Evolutionary conservation across 164 flowering plant species (phyloP).

Genomic region (Vitis cinerea): DNA sequence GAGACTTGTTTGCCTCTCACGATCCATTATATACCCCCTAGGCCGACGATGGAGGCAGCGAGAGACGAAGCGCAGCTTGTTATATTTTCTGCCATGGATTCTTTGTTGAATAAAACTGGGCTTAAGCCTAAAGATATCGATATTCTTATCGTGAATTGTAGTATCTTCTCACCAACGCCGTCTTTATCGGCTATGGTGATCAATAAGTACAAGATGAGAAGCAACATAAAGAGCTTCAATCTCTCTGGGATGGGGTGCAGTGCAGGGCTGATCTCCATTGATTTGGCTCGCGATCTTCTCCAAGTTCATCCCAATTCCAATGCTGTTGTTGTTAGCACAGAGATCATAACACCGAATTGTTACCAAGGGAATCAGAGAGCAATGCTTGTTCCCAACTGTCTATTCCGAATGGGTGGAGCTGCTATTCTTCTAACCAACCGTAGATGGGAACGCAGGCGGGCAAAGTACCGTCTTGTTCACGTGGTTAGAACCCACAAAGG

Average conservation of each 20-base stretch:
- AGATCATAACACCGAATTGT: conserved; percentile 57
- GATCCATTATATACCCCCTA: conserved; percentile 53
- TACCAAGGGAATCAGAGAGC: conserved; percentile 54
- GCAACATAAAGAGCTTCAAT: conserved; percentile 58
- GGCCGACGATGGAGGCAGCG: conserved; percentile 45
- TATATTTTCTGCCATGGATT: conserved; percentile 50
- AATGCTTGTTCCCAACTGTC: conserved; percentile 61
- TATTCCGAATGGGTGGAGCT: conserved; percentile 67
- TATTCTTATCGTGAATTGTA: conserved; percentile 51
- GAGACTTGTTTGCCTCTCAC: conserved; percentile 60
- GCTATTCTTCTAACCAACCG: conserved; percentile 53
- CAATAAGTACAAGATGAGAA: conserved; percentile 62
- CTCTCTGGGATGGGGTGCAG: conserved; percentile 77
- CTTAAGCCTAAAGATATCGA: conserved; percentile 57
- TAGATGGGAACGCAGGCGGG: conserved; percentile 28
- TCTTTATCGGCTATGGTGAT: conserved; percentile 63
- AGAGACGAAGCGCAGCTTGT: conserved; percentile 51
- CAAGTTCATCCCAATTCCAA: conserved; percentile 53
- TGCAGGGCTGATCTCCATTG: conserved; percentile 58
- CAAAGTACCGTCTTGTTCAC: conserved; percentile 52
- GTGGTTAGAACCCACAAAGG: conserved; percentile 66
- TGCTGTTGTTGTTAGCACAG: conserved; percentile 57
- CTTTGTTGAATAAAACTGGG: conserved; percentile 44
- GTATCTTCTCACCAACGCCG: conserved; percentile 56
- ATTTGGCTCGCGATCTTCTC: conserved; percentile 58